Conservation (phyloP, 192 early-diverging fungal species). For the Coemansia sp. region DNA sequence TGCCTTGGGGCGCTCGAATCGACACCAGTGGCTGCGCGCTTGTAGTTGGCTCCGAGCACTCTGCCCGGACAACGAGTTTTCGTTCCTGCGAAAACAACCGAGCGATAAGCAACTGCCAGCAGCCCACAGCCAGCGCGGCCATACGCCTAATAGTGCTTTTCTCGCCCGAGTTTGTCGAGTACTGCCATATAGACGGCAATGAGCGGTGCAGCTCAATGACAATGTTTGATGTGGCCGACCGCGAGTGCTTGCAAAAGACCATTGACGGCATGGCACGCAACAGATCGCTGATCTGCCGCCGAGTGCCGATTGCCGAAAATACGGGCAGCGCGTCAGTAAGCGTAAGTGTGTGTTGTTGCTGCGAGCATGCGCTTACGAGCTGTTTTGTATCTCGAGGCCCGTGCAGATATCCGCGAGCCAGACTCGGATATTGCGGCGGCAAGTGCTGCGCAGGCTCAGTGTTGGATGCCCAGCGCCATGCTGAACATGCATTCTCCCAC, state of each 20-base stretch:
- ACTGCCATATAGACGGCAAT: neutral
- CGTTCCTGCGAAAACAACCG: conserved; percentile 19
- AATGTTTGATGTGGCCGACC: conserved; percentile 15
- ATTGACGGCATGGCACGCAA: conserved; percentile 22
- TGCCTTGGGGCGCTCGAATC: conserved; percentile 35
- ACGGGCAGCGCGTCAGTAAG: conserved; percentile 23
- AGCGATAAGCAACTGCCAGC: conserved; percentile 14
- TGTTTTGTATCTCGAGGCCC: neutral
- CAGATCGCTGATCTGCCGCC: conserved; percentile 25
- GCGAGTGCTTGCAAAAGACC: conserved; percentile 21
- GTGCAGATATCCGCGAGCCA: neutral
- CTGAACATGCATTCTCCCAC: conserved; percentile 21
- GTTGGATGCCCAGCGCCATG: conserved; percentile 21
- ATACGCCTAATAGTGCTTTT: neutral
- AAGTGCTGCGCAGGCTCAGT: neutral
- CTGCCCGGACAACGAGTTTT: conserved; percentile 33
- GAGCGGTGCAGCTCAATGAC: conserved; percentile 24
- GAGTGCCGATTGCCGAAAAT: conserved; percentile 34
- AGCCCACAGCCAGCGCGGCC: conserved; percentile 7
- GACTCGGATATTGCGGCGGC: conserved; percentile 35
- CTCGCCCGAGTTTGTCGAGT: neutral
- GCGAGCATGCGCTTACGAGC: neutral
- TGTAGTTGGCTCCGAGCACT: conserved; percentile 8
- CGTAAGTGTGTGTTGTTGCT: conserved; percentile 7
- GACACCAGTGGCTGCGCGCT: conserved; percentile 14